A percentile compares a stretch with the other conserved stretches of the same genome.
Conservation (phyloP, 1,284 basidiomycete genomes). For the Hemileccinum hortonii region DNA sequence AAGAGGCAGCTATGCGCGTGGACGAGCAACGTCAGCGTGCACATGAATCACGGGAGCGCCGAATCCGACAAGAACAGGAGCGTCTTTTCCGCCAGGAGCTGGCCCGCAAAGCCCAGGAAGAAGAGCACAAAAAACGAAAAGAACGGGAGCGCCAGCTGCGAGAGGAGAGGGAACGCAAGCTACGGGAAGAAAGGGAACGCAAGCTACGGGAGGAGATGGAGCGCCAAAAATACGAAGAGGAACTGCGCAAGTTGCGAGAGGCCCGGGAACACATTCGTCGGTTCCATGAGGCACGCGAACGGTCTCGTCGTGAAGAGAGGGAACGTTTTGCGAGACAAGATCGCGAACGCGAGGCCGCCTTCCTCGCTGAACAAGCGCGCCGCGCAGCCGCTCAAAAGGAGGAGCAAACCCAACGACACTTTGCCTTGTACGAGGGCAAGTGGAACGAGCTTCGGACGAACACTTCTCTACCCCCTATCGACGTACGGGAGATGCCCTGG, state of each 20-base stretch:
- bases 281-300: neutral
- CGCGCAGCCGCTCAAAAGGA: constrained; percentile 3
- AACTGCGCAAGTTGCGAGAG: too few relatives aligned
- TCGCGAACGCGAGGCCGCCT: constrained; percentile 4
- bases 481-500: constrained; percentile 47
- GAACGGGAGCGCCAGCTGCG: neutral
- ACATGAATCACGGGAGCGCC: constrained; percentile 23
- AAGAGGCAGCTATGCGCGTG: constrained; percentile 13
- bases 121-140: constrained; percentile 4
- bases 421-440: constrained; percentile 37
- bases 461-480: constrained; percentile 14
- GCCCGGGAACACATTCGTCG: neutral
- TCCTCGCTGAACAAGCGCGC: constrained; percentile 14
- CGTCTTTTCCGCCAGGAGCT: constrained; percentile 9
- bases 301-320: neutral
- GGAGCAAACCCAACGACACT: constrained; percentile 7
- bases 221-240: too few relatives aligned
- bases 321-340: neutral
- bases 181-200: too few relatives aligned
- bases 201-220: too few relatives aligned
- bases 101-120: constrained; percentile 10
- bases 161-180: neutral
- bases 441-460: constrained; percentile 39
- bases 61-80: constrained; percentile 24
- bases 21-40: constrained; percentile 20